Evolutionary conservation across 257 asterid species (phyloP).

Genomic region (Nyctanthes arbortristis): DNA sequence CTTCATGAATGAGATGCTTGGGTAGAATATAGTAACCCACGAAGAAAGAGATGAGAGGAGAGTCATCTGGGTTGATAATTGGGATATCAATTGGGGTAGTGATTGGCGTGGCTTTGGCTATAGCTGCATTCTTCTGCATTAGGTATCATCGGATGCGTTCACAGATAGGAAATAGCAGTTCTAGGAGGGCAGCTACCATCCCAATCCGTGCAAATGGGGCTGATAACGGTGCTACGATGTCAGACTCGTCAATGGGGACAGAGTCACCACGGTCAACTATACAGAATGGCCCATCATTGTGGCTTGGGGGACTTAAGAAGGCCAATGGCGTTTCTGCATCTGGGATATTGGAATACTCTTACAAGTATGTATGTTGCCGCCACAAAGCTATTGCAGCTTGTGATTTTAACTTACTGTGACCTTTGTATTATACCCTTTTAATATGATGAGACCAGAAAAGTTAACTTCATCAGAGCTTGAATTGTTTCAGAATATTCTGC

Average conservation of each 20-base stretch:
- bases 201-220: conserved; percentile 78
- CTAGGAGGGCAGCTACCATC: conserved; percentile 69
- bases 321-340: conserved; percentile 66
- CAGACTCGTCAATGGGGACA: conserved; percentile 82
- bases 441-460: background rate
- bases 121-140: conserved; percentile 58
- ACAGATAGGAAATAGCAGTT: conserved; percentile 80
- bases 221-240: conserved; percentile 61
- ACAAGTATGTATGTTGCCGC: conserved; percentile 54
- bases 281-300: conserved; percentile 44
- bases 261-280: conserved; percentile 65
- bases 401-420: conserved; percentile 4
- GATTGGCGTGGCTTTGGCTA: conserved; percentile 76
- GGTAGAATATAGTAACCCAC: conserved; percentile 31
- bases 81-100: conserved; percentile 90
- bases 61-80: conserved; percentile 60
- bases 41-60: conserved; percentile 60
- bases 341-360: conserved; percentile 77
- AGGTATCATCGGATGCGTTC: conserved; percentile 57
- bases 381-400: conserved; percentile 12
- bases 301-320: conserved; percentile 66
- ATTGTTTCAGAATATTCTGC: background rate
- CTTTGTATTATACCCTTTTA: background rate
- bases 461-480: background rate
- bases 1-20: conserved; percentile 29